These are phyloP conservation scores for Penicillium canariense DNA, from an alignment of 495 filamentous ascomycete species.

Conservation along the genomic window DNA sequence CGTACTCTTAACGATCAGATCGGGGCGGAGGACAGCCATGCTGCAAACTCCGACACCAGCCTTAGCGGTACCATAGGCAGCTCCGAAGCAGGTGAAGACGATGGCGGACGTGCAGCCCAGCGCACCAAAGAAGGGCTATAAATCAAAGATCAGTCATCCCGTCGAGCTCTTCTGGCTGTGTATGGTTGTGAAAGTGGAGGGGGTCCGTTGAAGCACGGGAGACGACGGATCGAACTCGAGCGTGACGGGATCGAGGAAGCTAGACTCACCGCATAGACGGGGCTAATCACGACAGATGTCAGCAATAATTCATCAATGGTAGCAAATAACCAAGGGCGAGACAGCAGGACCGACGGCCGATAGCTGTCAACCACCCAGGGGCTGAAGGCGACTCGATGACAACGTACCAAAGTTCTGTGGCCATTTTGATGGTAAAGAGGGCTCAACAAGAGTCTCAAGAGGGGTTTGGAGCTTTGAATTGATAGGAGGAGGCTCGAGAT, in stretches of 20 bases:
- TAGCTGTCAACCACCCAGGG: slow-evolving; percentile 24
- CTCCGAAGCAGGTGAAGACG: slow-evolving; percentile 98
- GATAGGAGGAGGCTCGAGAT: slow-evolving; percentile 21
- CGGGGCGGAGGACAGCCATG: slow-evolving; percentile 96
- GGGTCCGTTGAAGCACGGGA: slow-evolving; percentile 18
- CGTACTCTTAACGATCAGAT: slow-evolving; percentile 99
- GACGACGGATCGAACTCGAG: slow-evolving; percentile 8
- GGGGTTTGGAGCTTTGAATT: slow-evolving; percentile 16
- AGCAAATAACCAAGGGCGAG: slow-evolving; percentile 2
- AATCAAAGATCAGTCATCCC: slow-evolving; percentile 25
- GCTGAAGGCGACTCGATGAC: slow-evolving; percentile 33
- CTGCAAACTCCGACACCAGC: slow-evolving; percentile 97
- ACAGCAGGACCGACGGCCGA: slow-evolving; percentile 27
- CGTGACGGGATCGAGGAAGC: slow-evolving; percentile 3
- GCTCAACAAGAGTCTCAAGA: slow-evolving; percentile 12
- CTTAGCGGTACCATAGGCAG: slow-evolving; percentile 98
- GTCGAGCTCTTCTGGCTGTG: slow-evolving; percentile 3
- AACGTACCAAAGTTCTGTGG: slow-evolving; percentile 66
- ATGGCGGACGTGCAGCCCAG: slow-evolving; percentile 99
- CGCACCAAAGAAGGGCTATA: slow-evolving; percentile 96
- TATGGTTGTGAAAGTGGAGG: slow-evolving; percentile 10
- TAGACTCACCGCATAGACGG: slow-evolving; percentile 96
- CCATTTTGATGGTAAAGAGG: slow-evolving; percentile 47
- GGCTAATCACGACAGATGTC: slow-evolving; percentile 56
- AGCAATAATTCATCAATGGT: slow-evolving; percentile 33